These are phyloP conservation scores for Aureobasidium lini DNA, from an alignment of 2,329 filamentous ascomycete species.

Conservation along the genomic window DNA sequence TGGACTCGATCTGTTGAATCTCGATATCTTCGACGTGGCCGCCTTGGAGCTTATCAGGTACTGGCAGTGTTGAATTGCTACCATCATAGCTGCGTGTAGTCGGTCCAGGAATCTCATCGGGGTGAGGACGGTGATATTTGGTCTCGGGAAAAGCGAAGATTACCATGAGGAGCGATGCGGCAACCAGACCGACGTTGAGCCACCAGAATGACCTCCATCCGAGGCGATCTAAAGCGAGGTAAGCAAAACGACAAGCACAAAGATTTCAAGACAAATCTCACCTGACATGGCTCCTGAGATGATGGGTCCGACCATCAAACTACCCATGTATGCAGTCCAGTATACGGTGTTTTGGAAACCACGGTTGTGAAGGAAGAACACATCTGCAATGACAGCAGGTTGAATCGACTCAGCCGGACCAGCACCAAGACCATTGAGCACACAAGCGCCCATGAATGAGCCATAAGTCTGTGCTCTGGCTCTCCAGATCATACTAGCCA, in stretches of 20 bases:
- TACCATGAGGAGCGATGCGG: conserved; percentile 42
- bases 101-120: conserved; percentile 20
- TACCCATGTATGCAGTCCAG: conserved; percentile 55
- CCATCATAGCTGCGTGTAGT: background rate
- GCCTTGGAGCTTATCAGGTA: conserved; percentile 2
- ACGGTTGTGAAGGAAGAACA: conserved; percentile 58
- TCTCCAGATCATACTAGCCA: conserved; percentile 50
- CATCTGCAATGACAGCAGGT: conserved; percentile 56
- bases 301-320: conserved; percentile 54
- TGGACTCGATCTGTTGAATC: conserved; percentile 19
- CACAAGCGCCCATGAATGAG: conserved; percentile 55
- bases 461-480: conserved; percentile 50
- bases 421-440: conserved; percentile 56
- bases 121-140: conserved; percentile 46
- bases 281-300: conserved; percentile 52
- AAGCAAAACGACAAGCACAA: too few relatives aligned
- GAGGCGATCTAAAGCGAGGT: conserved; percentile 31
- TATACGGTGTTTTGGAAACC: conserved; percentile 57
- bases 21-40: conserved; percentile 16
- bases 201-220: conserved; percentile 61
- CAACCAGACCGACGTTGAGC: conserved; percentile 53
- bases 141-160: conserved; percentile 59
- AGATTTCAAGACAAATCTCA: too few relatives aligned
- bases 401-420: conserved; percentile 57
- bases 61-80: conserved; percentile 9